Evolutionary conservation across 1,284 basidiomycete genomes (phyloP), one percentile per base, ranked within the genome.

Genomic region (Mycena citricolor): DNA sequence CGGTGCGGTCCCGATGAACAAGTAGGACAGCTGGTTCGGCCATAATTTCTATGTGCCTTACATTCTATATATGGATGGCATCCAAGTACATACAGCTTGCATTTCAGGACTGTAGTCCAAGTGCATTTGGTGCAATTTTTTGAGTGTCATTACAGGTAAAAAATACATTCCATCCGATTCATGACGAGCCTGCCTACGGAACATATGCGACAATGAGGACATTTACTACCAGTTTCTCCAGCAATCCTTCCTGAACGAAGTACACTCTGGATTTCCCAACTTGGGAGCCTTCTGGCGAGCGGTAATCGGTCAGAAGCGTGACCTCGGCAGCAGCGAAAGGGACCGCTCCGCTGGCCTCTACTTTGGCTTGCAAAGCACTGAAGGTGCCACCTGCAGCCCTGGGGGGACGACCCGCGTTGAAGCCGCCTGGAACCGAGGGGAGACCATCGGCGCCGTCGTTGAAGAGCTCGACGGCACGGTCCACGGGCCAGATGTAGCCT

Each of bases 401-500:
- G 20, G 7, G 38, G 10, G 36, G 22, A 19, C 26, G 24, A 11
- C 13, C 26, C 14, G 34, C 21, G 19, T 31, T 36, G 62, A 80
- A 77, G 1, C 73, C 58, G 13, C 71, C 72, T 2, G 65, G 67
- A 4, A 55, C 36, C 50, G 37, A 59, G 64, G 53, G 22, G 60
- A 62, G 23, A 24, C 31, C 65, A 64, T 21, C 14, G 40, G 17
- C 35, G 39, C 69, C 63, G 35, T 79, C 77, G 47, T 66, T 69
- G 25, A 71, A 71, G 52, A 80, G 74, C 55, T 86, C 81, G 10
- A 88, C 82, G 0, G 76, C 74, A 42, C 77, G 76, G 54, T 86
- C 82, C 24, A 79, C 72, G 2, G 86, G 81, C 86, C 87, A 90
- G 49, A 90, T 73, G 61, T 83, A 87, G 11, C 85, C 84, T 5